A percentile compares a stretch with the other conserved stretches of the same genome.
Conservation (phyloP, 2,329 filamentous ascomycete species). For the Corinectria fuckeliana region DNA sequence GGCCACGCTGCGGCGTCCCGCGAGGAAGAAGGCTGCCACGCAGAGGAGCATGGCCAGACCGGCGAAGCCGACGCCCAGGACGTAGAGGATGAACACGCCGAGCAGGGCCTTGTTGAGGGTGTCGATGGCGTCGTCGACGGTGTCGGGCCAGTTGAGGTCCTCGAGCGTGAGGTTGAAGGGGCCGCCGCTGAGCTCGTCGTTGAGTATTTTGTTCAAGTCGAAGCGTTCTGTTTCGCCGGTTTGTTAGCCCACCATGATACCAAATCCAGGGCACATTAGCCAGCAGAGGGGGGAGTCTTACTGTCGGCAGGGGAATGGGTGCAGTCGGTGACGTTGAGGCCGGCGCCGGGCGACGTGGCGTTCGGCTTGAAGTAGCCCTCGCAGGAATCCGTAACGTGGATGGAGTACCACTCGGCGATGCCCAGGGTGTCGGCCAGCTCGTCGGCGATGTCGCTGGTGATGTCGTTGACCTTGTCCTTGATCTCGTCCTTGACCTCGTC, state of each 20-base stretch:
- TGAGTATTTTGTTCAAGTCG: conserved; percentile 56
- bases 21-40: conserved; percentile 45
- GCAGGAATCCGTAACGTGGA: conserved; percentile 57
- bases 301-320: conserved; percentile 48
- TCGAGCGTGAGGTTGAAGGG: conserved; percentile 52
- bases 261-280: neutral
- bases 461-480: conserved; percentile 47
- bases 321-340: conserved; percentile 54
- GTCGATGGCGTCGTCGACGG: conserved; percentile 55
- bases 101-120: conserved; percentile 56
- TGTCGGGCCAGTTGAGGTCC: conserved; percentile 53
- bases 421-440: conserved; percentile 51
- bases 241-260: neutral
- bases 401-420: conserved; percentile 58
- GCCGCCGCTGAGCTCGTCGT: conserved; percentile 54
- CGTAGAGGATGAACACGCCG: conserved; percentile 57
- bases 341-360: conserved; percentile 44
- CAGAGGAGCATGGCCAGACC: conserved; percentile 52
- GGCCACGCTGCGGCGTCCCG: conserved; percentile 32
- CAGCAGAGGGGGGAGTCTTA: conserved; percentile 38
- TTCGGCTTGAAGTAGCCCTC: conserved; percentile 55
- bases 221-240: conserved; percentile 42
- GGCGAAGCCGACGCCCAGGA: conserved; percentile 50
- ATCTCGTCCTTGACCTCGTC: conserved; percentile 44
- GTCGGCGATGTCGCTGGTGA: conserved; percentile 49